A percentile compares a stretch with the other conserved stretches of the same genome.
Evolutionary conservation across 805 yeast genomes (phyloP).

Genomic region (Zygoascus flipseniorum): DNA sequence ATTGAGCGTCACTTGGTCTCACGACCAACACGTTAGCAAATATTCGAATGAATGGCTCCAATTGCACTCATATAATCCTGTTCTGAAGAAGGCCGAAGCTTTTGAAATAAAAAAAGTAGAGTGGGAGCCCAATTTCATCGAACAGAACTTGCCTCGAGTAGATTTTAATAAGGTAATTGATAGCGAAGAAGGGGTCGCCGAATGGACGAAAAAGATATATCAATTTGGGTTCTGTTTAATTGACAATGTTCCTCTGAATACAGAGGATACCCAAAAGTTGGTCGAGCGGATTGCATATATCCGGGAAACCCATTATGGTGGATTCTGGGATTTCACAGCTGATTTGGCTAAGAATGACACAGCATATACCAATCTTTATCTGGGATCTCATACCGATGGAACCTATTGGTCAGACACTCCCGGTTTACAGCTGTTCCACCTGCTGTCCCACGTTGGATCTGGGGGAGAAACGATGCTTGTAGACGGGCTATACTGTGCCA

Average conservation of each 20-base stretch:
- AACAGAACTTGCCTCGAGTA: constrained; percentile 38
- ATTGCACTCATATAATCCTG: constrained; percentile 46
- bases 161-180: constrained; percentile 42
- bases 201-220: constrained; percentile 48
- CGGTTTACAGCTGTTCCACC: constrained; percentile 60
- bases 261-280: constrained; percentile 50
- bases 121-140: constrained; percentile 41
- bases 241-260: constrained; percentile 50
- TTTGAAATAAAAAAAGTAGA: constrained; percentile 27
- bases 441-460: constrained; percentile 47
- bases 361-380: constrained; percentile 61
- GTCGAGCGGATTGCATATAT: constrained; percentile 51
- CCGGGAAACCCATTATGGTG: constrained; percentile 69
- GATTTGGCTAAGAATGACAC: constrained; percentile 61
- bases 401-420: constrained; percentile 71
- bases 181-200: constrained; percentile 37
- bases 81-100: constrained; percentile 28
- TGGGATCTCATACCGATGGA: constrained; percentile 62
- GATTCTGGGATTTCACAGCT: constrained; percentile 71
- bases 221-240: constrained; percentile 54
- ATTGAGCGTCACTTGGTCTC: constrained; percentile 30
- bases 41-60: constrained; percentile 37
- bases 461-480: constrained; percentile 65
- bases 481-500: constrained; percentile 58
- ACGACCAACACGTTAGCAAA: constrained; percentile 33